Conservation (phyloP, 495 filamentous ascomycete species). For the Xylaria intraflava region DNA sequence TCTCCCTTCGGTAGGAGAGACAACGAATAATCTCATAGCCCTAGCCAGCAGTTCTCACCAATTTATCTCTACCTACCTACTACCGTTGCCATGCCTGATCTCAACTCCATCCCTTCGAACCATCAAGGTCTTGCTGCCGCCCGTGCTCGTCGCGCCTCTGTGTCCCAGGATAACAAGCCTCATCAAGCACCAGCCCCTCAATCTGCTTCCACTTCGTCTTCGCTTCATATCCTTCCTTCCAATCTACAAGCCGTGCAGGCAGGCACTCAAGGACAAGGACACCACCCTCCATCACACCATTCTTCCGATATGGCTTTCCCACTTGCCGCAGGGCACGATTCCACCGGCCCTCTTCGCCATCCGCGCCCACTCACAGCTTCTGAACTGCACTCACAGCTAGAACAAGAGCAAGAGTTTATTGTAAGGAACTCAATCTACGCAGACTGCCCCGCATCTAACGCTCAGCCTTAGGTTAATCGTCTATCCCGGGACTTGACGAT, state of each 20-base stretch:
- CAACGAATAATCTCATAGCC: neutral
- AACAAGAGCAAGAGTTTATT: slow-evolving; percentile 93
- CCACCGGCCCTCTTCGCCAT: slow-evolving; percentile 64
- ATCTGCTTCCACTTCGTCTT: slow-evolving; percentile 27
- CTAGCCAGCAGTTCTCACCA: neutral
- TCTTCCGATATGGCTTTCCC: slow-evolving; percentile 27
- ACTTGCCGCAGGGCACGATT: slow-evolving; percentile 37
- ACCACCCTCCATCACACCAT: slow-evolving; percentile 44
- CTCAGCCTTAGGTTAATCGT: slow-evolving; percentile 65
- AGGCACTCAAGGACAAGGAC: slow-evolving; percentile 37
- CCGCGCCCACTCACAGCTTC: slow-evolving; percentile 78
- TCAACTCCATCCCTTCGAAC: slow-evolving; percentile 54
- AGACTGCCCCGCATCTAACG: slow-evolving; percentile 3
- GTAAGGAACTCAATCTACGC: slow-evolving; percentile 43
- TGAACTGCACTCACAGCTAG: slow-evolving; percentile 77
- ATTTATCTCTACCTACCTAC: neutral
- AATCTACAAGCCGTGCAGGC: slow-evolving; percentile 47
- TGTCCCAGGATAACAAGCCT: slow-evolving; percentile 16
- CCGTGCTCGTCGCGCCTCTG: slow-evolving; percentile 23
- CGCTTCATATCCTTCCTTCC: slow-evolving; percentile 45
- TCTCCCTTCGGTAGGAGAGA: neutral
- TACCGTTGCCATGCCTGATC: slow-evolving; percentile 43
- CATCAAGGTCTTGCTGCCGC: slow-evolving; percentile 35
- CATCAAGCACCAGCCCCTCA: slow-evolving; percentile 15
- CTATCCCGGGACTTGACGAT: slow-evolving; percentile 77